Evolutionary conservation across 768 basidiomycete genomes (phyloP), one percentile per base, ranked within the genome.

Genomic region (Suillus discolor): DNA sequence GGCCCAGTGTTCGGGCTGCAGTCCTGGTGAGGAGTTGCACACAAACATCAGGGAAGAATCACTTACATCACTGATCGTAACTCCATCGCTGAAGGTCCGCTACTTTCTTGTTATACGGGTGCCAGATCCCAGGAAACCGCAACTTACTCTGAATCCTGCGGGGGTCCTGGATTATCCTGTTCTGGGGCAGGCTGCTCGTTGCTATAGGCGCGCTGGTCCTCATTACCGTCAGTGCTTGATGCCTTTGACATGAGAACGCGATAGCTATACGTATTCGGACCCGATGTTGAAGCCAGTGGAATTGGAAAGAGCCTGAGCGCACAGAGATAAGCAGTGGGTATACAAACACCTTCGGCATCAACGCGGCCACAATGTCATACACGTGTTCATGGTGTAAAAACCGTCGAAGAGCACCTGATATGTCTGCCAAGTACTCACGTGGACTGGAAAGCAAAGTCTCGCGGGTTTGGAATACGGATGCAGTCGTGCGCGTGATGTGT

Each of bases 361-460:
- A 31, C n/a, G n/a, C n/a, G n/a, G n/a, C n/a, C n/a, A n/a, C 31
- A 31, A 31, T 31, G 31, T 6, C 31, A 31, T 31, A 31, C 31
- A 31, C 31, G 31, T 31, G 31, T 31, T 31, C 31, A 31, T 31
- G 31, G 31, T 31, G 31, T 31, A 6, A 31, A 31, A 31, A 5
- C 31, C 31, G 5, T 31, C 31, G 31, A 31, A 31, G 31, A 31
- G 31, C 31, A 31, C 31, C 65, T n/a, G 62, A 68, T 28, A 65
- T 38, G 38, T 69, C 67, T 45, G 65, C 65, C n/a, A n/a, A n/a
- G n/a, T 67, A 68, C 59, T 59, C 66, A 3, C 66, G 54, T 16
- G 53, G 25, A 59, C 57, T 69, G 61, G 67, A 57, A 62, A 76
- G 44, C 70, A 74, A 63, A 70, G 75, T 16, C 77, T 77, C 68